A percentile compares a stretch with the other conserved stretches of the same genome.
Evolutionary conservation across 768 basidiomycete genomes (phyloP).

Genomic region (Tephrocybe sp.): DNA sequence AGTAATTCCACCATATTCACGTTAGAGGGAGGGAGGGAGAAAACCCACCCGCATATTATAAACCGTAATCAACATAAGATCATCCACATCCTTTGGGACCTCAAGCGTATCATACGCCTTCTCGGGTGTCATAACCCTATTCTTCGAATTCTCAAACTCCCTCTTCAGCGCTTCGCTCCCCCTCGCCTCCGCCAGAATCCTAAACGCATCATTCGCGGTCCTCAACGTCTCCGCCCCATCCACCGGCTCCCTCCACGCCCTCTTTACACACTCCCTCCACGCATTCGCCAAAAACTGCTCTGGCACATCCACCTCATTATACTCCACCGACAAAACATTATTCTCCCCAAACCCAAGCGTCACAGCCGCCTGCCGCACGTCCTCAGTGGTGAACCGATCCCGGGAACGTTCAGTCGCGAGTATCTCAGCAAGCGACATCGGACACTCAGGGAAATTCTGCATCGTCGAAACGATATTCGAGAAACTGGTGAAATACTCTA

Average conservation of each 20-base stretch:
- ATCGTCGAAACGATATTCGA: constrained; percentile 48
- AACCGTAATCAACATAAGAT: constrained; percentile 70
- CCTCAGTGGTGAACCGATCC: constrained; percentile 58
- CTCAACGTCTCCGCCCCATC: constrained; percentile 45
- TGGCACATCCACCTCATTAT: constrained; percentile 57
- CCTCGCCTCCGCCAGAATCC: constrained; percentile 62
- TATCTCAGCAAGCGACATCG: constrained; percentile 51
- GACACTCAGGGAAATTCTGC: constrained; percentile 44
- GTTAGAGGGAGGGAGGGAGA: constrained; percentile 1
- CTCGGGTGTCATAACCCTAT: constrained; percentile 60
- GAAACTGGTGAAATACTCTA: constrained; percentile 62
- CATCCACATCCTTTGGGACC: constrained; percentile 65
- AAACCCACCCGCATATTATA: constrained; percentile 63
- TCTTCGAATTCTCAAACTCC: constrained; percentile 53
- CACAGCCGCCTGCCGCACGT: constrained; percentile 44
- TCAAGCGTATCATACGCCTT: constrained; percentile 73
- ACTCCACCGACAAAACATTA: constrained; percentile 59
- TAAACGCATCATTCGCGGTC: constrained; percentile 65
- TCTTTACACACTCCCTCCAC: constrained; percentile 59
- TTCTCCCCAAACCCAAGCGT: constrained; percentile 68
- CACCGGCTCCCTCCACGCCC: constrained; percentile 51
- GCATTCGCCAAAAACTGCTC: constrained; percentile 70
- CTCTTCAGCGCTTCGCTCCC: constrained; percentile 47
- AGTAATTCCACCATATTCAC: too few relatives aligned
- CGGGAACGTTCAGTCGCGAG: constrained; percentile 60